Evolutionary conservation across 495 filamentous ascomycete species (phyloP).

Genomic region (Annulohypoxylon stygium): DNA sequence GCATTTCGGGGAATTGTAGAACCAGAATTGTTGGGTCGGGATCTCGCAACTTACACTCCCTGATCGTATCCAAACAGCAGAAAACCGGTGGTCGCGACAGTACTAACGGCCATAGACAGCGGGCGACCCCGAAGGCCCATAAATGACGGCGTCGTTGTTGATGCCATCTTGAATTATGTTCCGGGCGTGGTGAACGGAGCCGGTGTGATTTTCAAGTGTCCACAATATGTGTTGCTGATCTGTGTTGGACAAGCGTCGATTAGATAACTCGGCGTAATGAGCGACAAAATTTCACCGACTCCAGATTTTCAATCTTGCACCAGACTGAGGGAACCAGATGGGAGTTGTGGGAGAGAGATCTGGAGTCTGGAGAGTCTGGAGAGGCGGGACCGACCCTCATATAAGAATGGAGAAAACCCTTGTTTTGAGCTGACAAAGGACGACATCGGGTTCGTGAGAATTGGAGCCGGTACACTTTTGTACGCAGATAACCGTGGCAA

Average conservation of each 20-base stretch:
- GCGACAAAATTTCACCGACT: conserved; percentile 32
- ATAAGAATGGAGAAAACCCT: conserved; percentile 40
- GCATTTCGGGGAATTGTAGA: neutral
- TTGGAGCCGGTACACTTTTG: conserved; percentile 33
- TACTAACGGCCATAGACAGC: conserved; percentile 71
- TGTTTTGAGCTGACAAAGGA: conserved; percentile 33
- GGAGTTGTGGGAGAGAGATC: conserved; percentile 39
- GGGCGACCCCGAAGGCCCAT: conserved; percentile 74
- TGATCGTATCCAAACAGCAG: conserved; percentile 80
- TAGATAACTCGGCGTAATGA: conserved; percentile 24
- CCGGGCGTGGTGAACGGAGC: conserved; percentile 13
- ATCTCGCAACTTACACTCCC: conserved; percentile 51
- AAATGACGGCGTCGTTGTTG: conserved; percentile 61
- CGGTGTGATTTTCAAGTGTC: conserved; percentile 16
- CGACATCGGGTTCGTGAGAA: conserved; percentile 29
- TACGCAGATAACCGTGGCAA: conserved; percentile 22
- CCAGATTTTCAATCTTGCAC: conserved; percentile 44
- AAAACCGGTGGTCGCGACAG: conserved; percentile 78
- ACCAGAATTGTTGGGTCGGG: neutral
- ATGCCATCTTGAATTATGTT: conserved; percentile 54
- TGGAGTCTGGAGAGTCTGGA: conserved; percentile 37
- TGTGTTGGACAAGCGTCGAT: neutral
- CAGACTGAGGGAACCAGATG: conserved; percentile 35
- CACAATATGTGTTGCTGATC: conserved; percentile 6
- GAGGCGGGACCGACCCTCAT: conserved; percentile 45